These are phyloP conservation scores for Wickerhamiella sergipiensis DNA, from an alignment of 805 yeast species.

Conservation along the genomic window DNA sequence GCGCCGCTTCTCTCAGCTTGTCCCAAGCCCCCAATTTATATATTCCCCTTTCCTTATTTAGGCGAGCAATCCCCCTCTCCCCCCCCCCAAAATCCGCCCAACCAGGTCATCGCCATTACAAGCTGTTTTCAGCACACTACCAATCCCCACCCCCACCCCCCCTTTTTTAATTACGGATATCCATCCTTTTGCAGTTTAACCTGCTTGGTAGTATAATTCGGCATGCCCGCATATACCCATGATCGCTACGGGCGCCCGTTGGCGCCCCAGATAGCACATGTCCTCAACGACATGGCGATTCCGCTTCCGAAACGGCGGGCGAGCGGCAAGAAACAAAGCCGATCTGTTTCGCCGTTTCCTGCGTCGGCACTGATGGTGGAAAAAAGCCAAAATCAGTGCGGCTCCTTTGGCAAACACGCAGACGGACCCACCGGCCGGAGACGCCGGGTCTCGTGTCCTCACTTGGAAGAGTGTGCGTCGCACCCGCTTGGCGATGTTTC, in stretches of 20 bases:
- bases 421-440: neutral
- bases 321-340: too few relatives aligned
- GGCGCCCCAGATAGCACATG: slow-evolving; percentile 3
- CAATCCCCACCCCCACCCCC: neutral
- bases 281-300: slow-evolving; percentile 5
- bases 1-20: neutral
- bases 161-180: neutral
- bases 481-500: neutral
- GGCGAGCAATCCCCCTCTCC: neutral
- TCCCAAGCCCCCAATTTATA: neutral
- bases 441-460: neutral
- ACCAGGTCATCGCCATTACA: neutral
- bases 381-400: neutral
- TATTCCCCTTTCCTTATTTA: neutral
- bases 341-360: too few relatives aligned
- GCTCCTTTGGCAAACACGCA: too few relatives aligned
- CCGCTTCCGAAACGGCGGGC: neutral
- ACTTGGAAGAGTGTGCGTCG: neutral
- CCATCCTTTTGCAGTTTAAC: neutral
- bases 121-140: too few relatives aligned
- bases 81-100: neutral
- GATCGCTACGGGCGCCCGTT: slow-evolving; percentile 6
- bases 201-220: neutral
- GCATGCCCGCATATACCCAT: slow-evolving; percentile 3
- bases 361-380: neutral